Conservation (phyloP, 73 alveolate genomes). For the Blepharisma japonicum region DNA sequence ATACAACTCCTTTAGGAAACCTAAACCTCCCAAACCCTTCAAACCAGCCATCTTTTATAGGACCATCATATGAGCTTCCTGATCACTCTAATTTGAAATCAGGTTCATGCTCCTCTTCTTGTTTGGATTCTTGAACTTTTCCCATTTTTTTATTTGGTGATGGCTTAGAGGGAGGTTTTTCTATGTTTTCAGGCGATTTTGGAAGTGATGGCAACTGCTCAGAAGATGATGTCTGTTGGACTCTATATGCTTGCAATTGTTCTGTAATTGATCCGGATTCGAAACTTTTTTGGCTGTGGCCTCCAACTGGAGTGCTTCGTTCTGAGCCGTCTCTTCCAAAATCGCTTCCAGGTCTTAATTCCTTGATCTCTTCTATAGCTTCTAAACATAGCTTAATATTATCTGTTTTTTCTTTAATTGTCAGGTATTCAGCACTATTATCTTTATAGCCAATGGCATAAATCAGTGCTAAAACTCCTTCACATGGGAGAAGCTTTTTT, state of each 20-base stretch:
- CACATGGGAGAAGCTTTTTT: constrained; percentile 6
- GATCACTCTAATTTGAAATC: constrained; percentile 40
- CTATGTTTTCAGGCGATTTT: constrained; percentile 6
- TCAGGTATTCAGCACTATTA: too few species aligned
- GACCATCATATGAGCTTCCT: constrained; percentile 60
- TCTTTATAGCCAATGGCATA: neutral
- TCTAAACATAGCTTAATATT: neutral
- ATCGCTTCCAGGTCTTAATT: neutral
- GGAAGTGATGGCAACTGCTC: neutral
- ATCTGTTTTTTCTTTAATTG: neutral
- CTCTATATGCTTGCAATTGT: neutral
- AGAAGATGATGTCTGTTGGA: neutral
- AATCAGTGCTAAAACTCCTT: neutral
- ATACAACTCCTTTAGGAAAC: constrained; percentile 77
- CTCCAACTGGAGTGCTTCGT: neutral
- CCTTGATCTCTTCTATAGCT: neutral
- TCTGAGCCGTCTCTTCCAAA: neutral
- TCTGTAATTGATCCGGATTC: neutral
- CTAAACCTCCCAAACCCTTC: constrained; percentile 73
- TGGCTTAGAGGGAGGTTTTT: neutral
- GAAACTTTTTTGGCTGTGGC: neutral
- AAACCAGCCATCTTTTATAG: constrained; percentile 63
- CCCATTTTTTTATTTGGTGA: neutral
- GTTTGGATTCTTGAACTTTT: neutral
- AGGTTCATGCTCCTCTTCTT: neutral